Conservation (phyloP, 1,284 basidiomycete genomes). For the Trametes pubescens region DNA sequence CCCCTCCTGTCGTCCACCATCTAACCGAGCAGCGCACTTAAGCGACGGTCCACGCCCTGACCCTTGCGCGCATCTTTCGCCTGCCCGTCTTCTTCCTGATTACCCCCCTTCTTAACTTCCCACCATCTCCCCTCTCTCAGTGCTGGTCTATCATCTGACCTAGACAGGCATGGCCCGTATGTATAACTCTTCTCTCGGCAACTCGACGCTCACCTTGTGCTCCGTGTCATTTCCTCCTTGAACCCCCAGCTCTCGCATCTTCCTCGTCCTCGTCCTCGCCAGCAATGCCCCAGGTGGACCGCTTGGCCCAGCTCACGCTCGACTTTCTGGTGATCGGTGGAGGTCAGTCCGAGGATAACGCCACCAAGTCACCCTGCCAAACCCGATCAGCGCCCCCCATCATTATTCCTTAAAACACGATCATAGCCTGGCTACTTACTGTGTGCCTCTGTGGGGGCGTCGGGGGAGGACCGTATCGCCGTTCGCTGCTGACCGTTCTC, state of each 20-base stretch:
- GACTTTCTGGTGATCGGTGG: constrained; percentile 38
- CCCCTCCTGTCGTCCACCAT: background rate
- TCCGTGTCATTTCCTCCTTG: background rate
- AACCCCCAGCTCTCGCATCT: constrained; percentile 5
- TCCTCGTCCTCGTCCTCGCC: constrained; percentile 16
- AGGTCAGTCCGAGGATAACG: constrained; percentile 26
- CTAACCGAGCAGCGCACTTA: constrained; percentile 14
- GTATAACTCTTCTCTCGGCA: constrained; percentile 3
- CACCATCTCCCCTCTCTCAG: background rate
- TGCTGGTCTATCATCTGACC: constrained; percentile 4
- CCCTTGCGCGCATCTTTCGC: constrained; percentile 11
- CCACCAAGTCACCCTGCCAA: constrained; percentile 9
- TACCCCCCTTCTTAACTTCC: constrained; percentile 7
- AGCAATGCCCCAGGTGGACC: constrained; percentile 28
- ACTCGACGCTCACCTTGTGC: background rate
- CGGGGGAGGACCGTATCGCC: background rate
- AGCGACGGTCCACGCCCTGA: constrained; percentile 18
- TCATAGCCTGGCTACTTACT: background rate
- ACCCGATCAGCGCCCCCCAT: constrained; percentile 15
- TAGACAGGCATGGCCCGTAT: constrained; percentile 19
- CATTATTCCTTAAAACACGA: constrained; percentile 1
- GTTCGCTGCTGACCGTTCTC: background rate
- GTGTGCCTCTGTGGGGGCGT: constrained; percentile 15
- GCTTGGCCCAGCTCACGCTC: constrained; percentile 28
- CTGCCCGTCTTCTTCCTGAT: constrained; percentile 12